Percentiles rank a stretch among this genome's conserved stretches.
Conservation (phyloP, 2,329 filamentous ascomycete species). For the Sclerotinia glacialis region DNA sequence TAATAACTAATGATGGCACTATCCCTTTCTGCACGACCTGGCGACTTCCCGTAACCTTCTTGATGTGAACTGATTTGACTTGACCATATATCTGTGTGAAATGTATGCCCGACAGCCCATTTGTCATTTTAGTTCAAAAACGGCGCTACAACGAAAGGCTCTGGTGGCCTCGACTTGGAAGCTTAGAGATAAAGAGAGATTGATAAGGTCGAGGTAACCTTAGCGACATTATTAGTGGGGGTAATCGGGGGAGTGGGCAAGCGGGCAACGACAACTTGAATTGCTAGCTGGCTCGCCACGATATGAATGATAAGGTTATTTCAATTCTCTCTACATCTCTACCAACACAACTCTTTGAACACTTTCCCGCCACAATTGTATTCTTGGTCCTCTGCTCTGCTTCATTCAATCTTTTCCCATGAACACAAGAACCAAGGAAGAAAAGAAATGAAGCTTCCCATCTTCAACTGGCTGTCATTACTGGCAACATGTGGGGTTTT, state of each 20-base stretch:
- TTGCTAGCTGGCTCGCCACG: too few species aligned
- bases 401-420: background rate
- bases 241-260: too few species aligned
- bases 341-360: background rate
- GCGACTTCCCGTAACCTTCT: background rate
- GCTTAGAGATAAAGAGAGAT: background rate
- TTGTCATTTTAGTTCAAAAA: background rate
- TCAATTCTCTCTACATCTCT: background rate
- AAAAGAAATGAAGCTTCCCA: background rate
- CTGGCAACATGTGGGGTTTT: conserved; percentile 5
- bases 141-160: background rate
- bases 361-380: background rate
- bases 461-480: background rate
- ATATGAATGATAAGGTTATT: background rate
- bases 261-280: too few species aligned
- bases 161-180: background rate
- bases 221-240: background rate
- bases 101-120: background rate
- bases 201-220: background rate
- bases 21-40: background rate
- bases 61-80: background rate
- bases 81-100: background rate
- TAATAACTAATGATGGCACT: too few species aligned
- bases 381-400: background rate
- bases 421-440: background rate